Percentiles rank a stretch among this genome's conserved stretches.
These are phyloP conservation scores for Exobasidium cylindrosporum DNA, from an alignment of 1,284 basidiomycete species.

Conservation along the genomic window DNA sequence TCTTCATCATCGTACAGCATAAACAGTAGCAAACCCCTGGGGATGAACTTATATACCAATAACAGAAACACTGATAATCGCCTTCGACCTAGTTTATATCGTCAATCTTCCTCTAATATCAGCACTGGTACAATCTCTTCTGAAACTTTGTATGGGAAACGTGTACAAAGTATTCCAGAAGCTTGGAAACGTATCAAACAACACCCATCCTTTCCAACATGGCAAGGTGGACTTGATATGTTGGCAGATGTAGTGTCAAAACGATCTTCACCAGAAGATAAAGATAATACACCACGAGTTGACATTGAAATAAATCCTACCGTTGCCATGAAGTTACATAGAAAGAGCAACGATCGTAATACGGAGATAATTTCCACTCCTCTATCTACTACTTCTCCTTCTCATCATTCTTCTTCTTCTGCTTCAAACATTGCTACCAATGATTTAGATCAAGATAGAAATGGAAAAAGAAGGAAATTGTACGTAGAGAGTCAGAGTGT, in stretches of 20 bases:
- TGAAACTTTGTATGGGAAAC: neutral
- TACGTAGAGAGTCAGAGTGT: conserved; percentile 39
- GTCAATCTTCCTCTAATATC: neutral
- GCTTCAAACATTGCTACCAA: too few species aligned
- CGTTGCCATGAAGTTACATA: conserved; percentile 5
- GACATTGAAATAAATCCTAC: neutral
- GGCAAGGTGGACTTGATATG: conserved; percentile 45
- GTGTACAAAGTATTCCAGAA: conserved; percentile 18
- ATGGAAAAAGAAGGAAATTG: conserved; percentile 31
- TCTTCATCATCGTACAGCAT: too few species aligned
- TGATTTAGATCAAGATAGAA: too few species aligned
- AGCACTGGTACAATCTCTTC: neutral
- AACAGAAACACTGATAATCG: neutral
- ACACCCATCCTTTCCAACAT: conserved; percentile 47
- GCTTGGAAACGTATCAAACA: conserved; percentile 47
- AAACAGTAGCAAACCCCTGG: too few species aligned
- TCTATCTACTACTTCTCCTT: neutral
- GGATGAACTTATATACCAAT: neutral
- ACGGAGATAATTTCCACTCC: neutral
- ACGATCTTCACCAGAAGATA: conserved; percentile 11
- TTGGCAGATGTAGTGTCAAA: conserved; percentile 50
- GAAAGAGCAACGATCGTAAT: conserved; percentile 9
- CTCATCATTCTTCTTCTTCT: too few species aligned
- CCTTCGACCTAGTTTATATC: neutral
- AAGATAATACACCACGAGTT: conserved; percentile 11